phyloP scores from a whole-genome alignment of 345 rosid species.

The Rhodomyrtus tomentosa region DNA sequence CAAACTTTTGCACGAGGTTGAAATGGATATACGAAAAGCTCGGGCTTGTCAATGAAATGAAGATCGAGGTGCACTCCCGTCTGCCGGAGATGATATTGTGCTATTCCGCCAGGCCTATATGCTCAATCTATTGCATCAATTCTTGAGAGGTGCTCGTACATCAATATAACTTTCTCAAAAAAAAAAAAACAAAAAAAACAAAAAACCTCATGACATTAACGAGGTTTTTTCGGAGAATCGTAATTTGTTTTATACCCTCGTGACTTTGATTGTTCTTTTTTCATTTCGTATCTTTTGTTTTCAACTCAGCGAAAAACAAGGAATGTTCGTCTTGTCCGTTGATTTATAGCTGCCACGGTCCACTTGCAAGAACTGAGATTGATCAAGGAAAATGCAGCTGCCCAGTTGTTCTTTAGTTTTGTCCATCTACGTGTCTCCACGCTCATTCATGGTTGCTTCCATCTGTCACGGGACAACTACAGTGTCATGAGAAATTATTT shows the following conservation, averaged over 20 bases:
- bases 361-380: background rate
- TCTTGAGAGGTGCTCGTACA: conserved; percentile 60
- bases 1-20: conserved; percentile 72
- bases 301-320: background rate
- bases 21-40: conserved; percentile 59
- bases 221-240: background rate
- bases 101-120: conserved; percentile 57
- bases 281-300: background rate
- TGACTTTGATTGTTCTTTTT: background rate
- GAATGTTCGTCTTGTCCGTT: background rate
- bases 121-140: conserved; percentile 84
- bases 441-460: background rate
- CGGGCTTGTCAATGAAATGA: conserved; percentile 86
- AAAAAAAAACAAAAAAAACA: background rate
- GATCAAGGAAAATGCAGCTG: background rate
- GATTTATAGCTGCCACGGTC: background rate
- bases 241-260: background rate
- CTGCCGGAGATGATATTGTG: conserved; percentile 77
- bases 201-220: background rate
- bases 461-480: conserved; percentile 10
- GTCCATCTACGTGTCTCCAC: background rate
- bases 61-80: conserved; percentile 69
- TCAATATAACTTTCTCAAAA: background rate
- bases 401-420: background rate
- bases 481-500: too few species aligned